Evolutionary conservation across 768 basidiomycete genomes (phyloP), one percentile per base, ranked within the genome.

Genomic region (Termitomyces sp.): DNA sequence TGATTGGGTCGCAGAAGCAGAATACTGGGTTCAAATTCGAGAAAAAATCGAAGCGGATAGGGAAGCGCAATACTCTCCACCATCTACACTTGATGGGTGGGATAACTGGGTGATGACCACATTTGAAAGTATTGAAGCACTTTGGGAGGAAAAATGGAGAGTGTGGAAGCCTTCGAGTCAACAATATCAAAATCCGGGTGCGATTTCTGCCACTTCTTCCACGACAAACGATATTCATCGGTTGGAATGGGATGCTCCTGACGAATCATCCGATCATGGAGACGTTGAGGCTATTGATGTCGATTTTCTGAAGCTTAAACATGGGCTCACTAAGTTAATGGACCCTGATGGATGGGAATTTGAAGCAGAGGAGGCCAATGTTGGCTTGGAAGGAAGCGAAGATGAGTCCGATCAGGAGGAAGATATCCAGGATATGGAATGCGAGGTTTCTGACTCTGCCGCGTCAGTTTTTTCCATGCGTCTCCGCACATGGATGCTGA

Each of bases 71-170:
- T 47, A 51, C 35, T 47, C 51, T 43, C 52, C 54, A 8, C 57
- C 53, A 26, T 47, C 57, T 60, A 32, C 64, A 62, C 32, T 68
- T 16, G 56, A 69, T 54, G 68, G 72, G 18, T 94, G 91, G 92
- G 86, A 89, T 66, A 75, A 75, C 61, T 87, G 82, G 79, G 83
- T 91, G 32, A 89, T 91, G 86, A 89, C 93, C 7, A 84, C 89
- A 0, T 98, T 97, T 67, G 89, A 97, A 73, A 95, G 94, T 64
- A 78, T 91, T 28, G 90, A 95, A 72, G 89, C 86, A 1, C 78
- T 95, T 10, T 97, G 94, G 94, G 86, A 89, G 48, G 72, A 79
- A 38, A 64, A 77, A 56, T 81, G 78, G 69, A 84, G 73, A 68
- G 75, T 74, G 10, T 88, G 88, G 87, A 82, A 71, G 67, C 84